phyloP scores from a whole-genome alignment of 306 rosid species.

The Inga leiocalycina region DNA sequence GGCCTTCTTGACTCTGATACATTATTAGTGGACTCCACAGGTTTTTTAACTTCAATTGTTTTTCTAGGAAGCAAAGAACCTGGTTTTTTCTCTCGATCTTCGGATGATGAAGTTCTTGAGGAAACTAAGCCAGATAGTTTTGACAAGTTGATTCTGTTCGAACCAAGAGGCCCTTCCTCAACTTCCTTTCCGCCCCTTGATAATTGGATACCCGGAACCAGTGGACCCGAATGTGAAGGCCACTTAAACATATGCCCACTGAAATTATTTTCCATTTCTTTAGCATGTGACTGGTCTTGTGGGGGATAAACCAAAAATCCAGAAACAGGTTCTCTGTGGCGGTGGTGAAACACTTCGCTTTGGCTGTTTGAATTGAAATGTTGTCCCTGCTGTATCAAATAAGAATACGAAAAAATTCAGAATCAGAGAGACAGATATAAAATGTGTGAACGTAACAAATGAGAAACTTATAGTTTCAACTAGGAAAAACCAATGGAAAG shows the following conservation, averaged over 20 bases:
- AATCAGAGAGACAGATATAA: not conserved
- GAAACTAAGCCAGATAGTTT: slow-evolving; percentile 68
- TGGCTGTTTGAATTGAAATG: slow-evolving; percentile 49
- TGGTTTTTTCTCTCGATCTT: slow-evolving; percentile 54
- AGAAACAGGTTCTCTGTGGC: slow-evolving; percentile 57
- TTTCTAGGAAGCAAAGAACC: slow-evolving; percentile 46
- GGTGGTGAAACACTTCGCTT: slow-evolving; percentile 52
- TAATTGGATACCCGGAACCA: slow-evolving; percentile 55
- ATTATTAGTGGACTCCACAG: slow-evolving; percentile 44
- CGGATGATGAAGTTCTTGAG: slow-evolving; percentile 54
- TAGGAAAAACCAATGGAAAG: not conserved
- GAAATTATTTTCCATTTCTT: slow-evolving; percentile 45
- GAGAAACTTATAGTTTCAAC: not conserved
- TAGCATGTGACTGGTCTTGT: slow-evolving; percentile 50
- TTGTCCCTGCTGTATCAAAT: slow-evolving; percentile 58
- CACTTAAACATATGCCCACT: slow-evolving; percentile 41
- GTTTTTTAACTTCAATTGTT: slow-evolving; percentile 43
- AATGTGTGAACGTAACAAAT: not conserved
- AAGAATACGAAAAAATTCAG: slow-evolving; percentile 30
- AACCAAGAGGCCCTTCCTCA: slow-evolving; percentile 41
- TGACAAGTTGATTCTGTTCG: slow-evolving; percentile 56
- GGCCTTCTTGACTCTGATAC: slow-evolving; percentile 57
- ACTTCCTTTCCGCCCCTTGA: slow-evolving; percentile 53
- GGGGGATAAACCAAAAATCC: slow-evolving; percentile 55
- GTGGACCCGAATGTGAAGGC: slow-evolving; percentile 84